Percentiles rank a stretch among this genome's conserved stretches.
Evolutionary conservation across 2,329 filamentous ascomycete genomes (phyloP).

Genomic region (Colletotrichum higginsianum): DNA sequence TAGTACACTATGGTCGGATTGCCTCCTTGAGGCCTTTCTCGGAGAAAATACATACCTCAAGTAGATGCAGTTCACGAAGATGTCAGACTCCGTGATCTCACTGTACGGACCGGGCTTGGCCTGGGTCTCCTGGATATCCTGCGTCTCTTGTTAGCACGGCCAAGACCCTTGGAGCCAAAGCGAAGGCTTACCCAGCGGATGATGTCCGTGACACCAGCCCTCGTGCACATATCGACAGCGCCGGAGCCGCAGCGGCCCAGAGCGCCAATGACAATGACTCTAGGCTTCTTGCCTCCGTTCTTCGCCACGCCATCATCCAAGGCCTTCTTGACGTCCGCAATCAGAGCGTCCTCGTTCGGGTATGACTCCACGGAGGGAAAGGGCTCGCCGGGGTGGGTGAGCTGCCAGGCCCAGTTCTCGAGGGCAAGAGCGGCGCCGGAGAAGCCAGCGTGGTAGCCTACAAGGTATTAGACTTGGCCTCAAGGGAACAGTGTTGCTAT

Average conservation of each 20-base stretch:
- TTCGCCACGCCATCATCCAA: constrained; percentile 78
- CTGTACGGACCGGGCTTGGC: constrained; percentile 81
- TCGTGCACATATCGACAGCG: constrained; percentile 83
- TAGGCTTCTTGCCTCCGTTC: constrained; percentile 74
- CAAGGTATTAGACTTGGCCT: no score
- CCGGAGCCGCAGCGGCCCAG: constrained; percentile 88
- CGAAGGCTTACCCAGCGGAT: constrained; percentile 50
- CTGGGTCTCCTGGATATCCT: constrained; percentile 84
- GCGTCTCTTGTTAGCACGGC: constrained; percentile 65
- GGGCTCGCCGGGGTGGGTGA: constrained; percentile 77
- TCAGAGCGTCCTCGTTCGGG: constrained; percentile 81
- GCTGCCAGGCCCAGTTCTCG: constrained; percentile 87
- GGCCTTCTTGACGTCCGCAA: constrained; percentile 80
- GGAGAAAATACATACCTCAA: constrained; percentile 57
- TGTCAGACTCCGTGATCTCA: constrained; percentile 82
- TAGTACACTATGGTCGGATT: neutral
- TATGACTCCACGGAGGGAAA: constrained; percentile 78
- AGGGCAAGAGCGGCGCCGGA: constrained; percentile 81
- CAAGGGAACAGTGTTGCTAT: no score
- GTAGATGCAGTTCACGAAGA: constrained; percentile 93
- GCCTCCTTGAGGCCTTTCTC: no score
- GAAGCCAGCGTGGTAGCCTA: constrained; percentile 80
- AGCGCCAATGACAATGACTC: constrained; percentile 87
- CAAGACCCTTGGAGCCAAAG: constrained; percentile 40
- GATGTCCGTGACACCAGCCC: constrained; percentile 77